These are phyloP conservation scores for Moesziomyces sp. DNA, from an alignment of 1,284 basidiomycete species.

Conservation along the genomic window DNA sequence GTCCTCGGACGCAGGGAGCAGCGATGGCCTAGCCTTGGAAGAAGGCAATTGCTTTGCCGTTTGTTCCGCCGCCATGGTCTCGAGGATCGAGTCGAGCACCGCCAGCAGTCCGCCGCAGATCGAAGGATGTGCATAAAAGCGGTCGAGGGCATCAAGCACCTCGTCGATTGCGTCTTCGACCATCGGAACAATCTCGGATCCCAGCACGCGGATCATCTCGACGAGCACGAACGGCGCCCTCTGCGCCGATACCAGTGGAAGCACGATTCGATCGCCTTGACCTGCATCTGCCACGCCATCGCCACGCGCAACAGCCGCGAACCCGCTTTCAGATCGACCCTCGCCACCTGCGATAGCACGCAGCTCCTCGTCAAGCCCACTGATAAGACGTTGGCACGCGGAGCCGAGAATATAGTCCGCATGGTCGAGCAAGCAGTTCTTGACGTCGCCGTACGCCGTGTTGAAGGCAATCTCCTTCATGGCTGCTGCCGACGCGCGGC, in stretches of 20 bases:
- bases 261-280: conserved; percentile 7
- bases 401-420: conserved; percentile 64
- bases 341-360: conserved; percentile 4
- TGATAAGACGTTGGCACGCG: conserved; percentile 57
- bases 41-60: conserved; percentile 4
- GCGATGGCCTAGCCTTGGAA: not conserved
- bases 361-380: conserved; percentile 44
- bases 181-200: conserved; percentile 57
- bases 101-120: conserved; percentile 56
- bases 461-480: conserved; percentile 50
- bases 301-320: not conserved
- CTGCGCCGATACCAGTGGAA: conserved; percentile 54
- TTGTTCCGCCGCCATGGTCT: conserved; percentile 47
- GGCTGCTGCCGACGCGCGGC: conserved; percentile 27
- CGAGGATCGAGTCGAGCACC: conserved; percentile 57
- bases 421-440: conserved; percentile 58
- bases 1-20: not conserved
- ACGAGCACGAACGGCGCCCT: conserved; percentile 65
- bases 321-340: too few species aligned
- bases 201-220: conserved; percentile 62
- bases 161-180: conserved; percentile 67
- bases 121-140: conserved; percentile 56
- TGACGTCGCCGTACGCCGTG: conserved; percentile 53
- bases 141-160: conserved; percentile 63
- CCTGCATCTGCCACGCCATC: not conserved